Evolutionary conservation across 495 filamentous ascomycete species (phyloP).

Genomic region (Aspergillus diversus): DNA sequence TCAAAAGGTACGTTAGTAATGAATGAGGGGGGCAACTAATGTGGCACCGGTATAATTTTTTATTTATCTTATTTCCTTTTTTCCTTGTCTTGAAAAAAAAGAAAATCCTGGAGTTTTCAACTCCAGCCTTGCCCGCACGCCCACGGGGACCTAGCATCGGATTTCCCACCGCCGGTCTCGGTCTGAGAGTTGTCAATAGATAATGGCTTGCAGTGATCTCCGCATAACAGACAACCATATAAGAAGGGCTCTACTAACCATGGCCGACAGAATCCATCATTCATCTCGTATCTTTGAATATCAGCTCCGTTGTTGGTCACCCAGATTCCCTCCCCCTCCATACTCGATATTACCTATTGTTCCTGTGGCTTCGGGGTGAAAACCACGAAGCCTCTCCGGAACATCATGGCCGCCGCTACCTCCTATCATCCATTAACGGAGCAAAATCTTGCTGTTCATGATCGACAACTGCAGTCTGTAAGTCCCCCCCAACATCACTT

Average conservation of each 20-base stretch:
- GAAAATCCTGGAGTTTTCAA: background rate
- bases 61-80: background rate
- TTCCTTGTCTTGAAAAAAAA: background rate
- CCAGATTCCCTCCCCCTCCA: too few relatives aligned
- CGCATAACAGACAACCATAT: slow-evolving; percentile 3
- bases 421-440: slow-evolving; percentile 19
- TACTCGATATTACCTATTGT: background rate
- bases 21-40: background rate
- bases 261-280: slow-evolving; percentile 2
- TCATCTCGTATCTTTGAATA: background rate
- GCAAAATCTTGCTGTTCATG: slow-evolving; percentile 18
- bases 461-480: slow-evolving; percentile 18
- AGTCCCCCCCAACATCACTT: slow-evolving; percentile 1
- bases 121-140: background rate
- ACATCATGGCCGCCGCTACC: background rate
- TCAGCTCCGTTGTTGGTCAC: background rate
- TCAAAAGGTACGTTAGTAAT: background rate
- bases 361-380: background rate
- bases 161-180: background rate
- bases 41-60: too few relatives aligned
- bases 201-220: slow-evolving; percentile 1
- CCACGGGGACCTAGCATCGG: background rate
- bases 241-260: slow-evolving; percentile 12
- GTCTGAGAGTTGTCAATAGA: background rate
- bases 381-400: background rate